phyloP scores from a whole-genome alignment of 1,139 yeast genomes.

The Geotrichum cucujoidarum region DNA sequence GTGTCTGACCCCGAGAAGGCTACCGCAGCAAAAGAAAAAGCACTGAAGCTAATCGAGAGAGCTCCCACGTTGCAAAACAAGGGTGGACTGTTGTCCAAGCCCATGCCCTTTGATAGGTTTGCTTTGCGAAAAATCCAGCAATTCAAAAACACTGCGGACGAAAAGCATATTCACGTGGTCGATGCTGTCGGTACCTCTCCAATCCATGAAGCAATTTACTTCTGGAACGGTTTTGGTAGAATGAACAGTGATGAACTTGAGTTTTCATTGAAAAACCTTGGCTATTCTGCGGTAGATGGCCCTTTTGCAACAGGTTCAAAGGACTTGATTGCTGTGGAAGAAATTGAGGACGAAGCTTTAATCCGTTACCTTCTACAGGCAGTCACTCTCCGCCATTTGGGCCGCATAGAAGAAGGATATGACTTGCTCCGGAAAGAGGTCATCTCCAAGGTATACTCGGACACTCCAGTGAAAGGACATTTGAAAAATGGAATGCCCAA shows the following conservation, averaged over 20 bases:
- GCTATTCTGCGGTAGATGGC: slow-evolving; percentile 40
- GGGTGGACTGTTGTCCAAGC: slow-evolving; percentile 66
- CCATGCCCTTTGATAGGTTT: slow-evolving; percentile 88
- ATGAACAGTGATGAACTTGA: slow-evolving; percentile 63
- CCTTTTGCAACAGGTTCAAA: slow-evolving; percentile 22
- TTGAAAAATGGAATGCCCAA: slow-evolving; percentile 31
- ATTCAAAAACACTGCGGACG: slow-evolving; percentile 45
- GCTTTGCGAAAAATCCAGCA: slow-evolving; percentile 66
- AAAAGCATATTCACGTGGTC: slow-evolving; percentile 47
- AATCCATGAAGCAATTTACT: slow-evolving; percentile 76
- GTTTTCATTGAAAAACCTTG: slow-evolving; percentile 49
- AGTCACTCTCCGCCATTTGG: slow-evolving; percentile 61
- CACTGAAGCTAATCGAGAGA: slow-evolving; percentile 54
- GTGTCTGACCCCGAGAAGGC: slow-evolving; percentile 43
- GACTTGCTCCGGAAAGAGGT: slow-evolving; percentile 56
- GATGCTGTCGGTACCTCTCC: slow-evolving; percentile 86
- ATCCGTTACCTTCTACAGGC: slow-evolving; percentile 62
- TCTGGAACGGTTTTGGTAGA: slow-evolving; percentile 89
- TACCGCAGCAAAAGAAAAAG: slow-evolving; percentile 51
- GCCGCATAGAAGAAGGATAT: slow-evolving; percentile 56
- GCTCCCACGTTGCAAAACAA: slow-evolving; percentile 68
- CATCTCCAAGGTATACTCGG: slow-evolving; percentile 36
- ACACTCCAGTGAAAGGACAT: slow-evolving; percentile 27
- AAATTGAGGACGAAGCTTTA: slow-evolving; percentile 56
- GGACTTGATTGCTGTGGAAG: slow-evolving; percentile 37